phyloP scores from a whole-genome alignment of 2,329 filamentous ascomycete genomes.

The Cytospora paraplurivora region DNA sequence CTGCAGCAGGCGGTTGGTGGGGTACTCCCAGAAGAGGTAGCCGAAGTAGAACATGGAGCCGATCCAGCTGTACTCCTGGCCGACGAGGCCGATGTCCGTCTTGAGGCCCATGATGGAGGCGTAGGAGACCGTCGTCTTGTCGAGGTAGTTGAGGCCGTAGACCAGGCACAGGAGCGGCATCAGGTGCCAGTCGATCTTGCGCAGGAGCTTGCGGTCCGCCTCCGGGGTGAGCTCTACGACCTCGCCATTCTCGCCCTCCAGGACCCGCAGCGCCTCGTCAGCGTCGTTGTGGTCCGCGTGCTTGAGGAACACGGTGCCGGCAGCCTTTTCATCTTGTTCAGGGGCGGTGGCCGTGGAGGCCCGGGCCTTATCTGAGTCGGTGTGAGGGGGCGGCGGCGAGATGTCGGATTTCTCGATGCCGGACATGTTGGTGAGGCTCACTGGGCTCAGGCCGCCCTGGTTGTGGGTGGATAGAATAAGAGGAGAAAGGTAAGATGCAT shows the following conservation, averaged over 20 bases:
- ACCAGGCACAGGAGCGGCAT: constrained; percentile 58
- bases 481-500: too few relatives aligned
- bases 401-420: constrained; percentile 26
- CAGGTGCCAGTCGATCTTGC: constrained; percentile 49
- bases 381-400: not conserved
- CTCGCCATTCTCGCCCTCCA: constrained; percentile 40
- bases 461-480: not conserved
- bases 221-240: constrained; percentile 42
- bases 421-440: constrained; percentile 21
- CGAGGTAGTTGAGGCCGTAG: constrained; percentile 61
- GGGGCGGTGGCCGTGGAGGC: not conserved
- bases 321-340: constrained; percentile 8
- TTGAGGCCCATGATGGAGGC: constrained; percentile 57
- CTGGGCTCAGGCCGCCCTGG: not conserved
- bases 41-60: constrained; percentile 46
- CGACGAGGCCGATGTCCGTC: constrained; percentile 58
- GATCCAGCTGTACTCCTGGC: constrained; percentile 62
- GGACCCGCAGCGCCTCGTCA: constrained; percentile 47
- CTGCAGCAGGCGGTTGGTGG: constrained; percentile 66
- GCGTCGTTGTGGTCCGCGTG: constrained; percentile 44
- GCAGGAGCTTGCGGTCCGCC: constrained; percentile 43
- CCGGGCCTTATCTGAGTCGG: constrained; percentile 24
- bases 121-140: constrained; percentile 48
- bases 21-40: constrained; percentile 62
- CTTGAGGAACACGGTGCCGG: constrained; percentile 32